A percentile compares a stretch with the other conserved stretches of the same genome.
phyloP scores from a whole-genome alignment of 1,139 yeast species.

The Saccharomyces hybrid region DNA sequence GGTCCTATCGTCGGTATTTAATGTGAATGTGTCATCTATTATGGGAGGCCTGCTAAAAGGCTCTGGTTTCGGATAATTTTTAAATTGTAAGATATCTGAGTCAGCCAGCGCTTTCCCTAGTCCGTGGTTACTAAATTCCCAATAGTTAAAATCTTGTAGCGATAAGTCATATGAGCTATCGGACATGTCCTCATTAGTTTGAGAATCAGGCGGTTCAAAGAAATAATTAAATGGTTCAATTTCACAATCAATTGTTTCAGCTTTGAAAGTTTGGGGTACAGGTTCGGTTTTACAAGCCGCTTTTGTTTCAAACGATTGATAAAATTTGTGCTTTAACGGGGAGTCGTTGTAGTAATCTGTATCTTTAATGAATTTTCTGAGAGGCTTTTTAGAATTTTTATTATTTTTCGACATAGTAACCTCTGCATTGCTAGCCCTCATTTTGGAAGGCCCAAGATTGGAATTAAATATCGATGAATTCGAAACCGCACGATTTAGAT shows the following conservation, averaged over 20 bases:
- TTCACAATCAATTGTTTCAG: background rate
- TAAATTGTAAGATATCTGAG: background rate
- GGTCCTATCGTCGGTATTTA: background rate
- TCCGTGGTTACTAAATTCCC: background rate
- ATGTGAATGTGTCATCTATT: background rate
- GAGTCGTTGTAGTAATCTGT: conserved; percentile 31
- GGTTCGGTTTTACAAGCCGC: background rate
- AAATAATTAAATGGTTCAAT: background rate
- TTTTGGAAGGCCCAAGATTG: background rate
- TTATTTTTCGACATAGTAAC: conserved; percentile 2
- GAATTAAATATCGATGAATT: conserved; percentile 17
- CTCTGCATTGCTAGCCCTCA: background rate
- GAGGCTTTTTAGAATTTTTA: conserved; percentile 4
- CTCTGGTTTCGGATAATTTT: background rate
- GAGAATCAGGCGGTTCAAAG: background rate
- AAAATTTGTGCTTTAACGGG: conserved; percentile 28
- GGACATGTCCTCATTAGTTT: background rate
- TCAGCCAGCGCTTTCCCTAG: background rate
- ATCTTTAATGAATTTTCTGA: conserved; percentile 24
- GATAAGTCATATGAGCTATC: background rate
- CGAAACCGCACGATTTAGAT: conserved; percentile 15
- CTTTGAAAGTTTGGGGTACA: background rate
- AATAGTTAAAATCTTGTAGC: background rate
- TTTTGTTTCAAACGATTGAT: conserved; percentile 4
- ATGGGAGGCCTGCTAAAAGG: background rate